phyloP scores from a whole-genome alignment of 345 rosid species.

The Citrus maxima region DNA sequence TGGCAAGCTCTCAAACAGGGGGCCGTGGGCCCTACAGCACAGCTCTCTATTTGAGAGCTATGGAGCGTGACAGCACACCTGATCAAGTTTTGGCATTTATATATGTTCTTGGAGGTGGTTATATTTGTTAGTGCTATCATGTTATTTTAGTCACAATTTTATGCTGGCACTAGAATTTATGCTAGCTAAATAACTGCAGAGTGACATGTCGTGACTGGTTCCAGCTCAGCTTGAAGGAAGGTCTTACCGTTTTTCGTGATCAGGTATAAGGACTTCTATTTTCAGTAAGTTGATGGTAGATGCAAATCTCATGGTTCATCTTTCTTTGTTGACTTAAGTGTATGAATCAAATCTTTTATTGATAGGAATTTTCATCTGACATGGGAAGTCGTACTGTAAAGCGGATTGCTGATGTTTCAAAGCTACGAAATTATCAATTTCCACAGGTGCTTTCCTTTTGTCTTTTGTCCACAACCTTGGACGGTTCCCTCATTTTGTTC shows the following conservation, averaged over 20 bases:
- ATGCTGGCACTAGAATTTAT: constrained; percentile 2
- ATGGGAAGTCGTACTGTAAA: constrained; percentile 98
- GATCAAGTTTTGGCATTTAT: background rate
- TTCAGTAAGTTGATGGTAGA: background rate
- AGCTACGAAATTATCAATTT: constrained; percentile 77
- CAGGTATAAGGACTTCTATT: constrained; percentile 46
- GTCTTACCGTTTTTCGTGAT: constrained; percentile 96
- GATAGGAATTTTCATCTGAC: constrained; percentile 97
- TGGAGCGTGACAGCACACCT: no score
- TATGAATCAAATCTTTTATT: background rate
- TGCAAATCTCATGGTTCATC: background rate
- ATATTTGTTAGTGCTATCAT: background rate
- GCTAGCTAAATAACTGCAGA: constrained; percentile 39
- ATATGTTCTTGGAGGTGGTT: background rate
- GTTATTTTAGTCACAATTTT: background rate
- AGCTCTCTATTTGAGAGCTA: no score
- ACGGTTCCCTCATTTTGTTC: background rate
- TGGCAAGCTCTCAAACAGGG: no score
- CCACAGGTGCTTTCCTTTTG: constrained; percentile 64
- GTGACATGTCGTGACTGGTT: constrained; percentile 99
- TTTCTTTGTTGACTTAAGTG: background rate
- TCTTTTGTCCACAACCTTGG: background rate
- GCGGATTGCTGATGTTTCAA: constrained; percentile 95
- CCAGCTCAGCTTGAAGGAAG: constrained; percentile 99
- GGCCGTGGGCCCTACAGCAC: no score